Percentiles rank a stretch among this genome's conserved stretches.
These are phyloP conservation scores for Boechera retrofracta DNA, from an alignment of 345 rosid species.

Conservation along the genomic window DNA sequence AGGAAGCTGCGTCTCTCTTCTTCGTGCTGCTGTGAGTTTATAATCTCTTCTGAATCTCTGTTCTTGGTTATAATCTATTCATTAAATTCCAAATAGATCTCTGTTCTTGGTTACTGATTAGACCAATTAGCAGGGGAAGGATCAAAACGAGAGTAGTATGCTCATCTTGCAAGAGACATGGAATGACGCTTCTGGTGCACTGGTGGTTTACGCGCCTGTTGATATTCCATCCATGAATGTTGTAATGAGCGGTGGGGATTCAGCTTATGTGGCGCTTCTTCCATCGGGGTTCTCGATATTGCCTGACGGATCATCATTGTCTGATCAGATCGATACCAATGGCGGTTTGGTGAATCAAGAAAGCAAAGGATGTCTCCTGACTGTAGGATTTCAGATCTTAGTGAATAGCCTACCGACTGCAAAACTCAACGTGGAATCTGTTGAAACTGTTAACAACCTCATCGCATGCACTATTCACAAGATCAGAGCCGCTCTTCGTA, in stretches of 20 bases:
- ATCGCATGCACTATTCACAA: slow-evolving; percentile 62
- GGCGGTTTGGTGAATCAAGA: slow-evolving; percentile 28
- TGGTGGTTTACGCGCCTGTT: slow-evolving; percentile 69
- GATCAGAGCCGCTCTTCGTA: slow-evolving; percentile 57
- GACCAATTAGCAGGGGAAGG: slow-evolving; percentile 45
- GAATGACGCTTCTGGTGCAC: slow-evolving; percentile 58
- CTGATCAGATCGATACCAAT: slow-evolving; percentile 28
- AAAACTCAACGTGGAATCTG: slow-evolving; percentile 59
- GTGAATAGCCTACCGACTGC: slow-evolving; percentile 54
- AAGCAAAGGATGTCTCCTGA: slow-evolving; percentile 54
- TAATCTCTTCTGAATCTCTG: neutral
- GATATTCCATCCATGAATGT: slow-evolving; percentile 51
- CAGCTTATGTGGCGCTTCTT: slow-evolving; percentile 51
- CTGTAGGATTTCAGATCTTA: slow-evolving; percentile 65
- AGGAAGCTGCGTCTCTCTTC: slow-evolving; percentile 57
- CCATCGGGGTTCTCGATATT: slow-evolving; percentile 71
- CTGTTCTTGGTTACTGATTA: slow-evolving; percentile 18
- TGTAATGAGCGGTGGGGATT: slow-evolving; percentile 60
- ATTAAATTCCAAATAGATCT: neutral
- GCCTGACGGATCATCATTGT: slow-evolving; percentile 46
- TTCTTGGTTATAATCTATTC: neutral
- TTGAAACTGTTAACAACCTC: slow-evolving; percentile 66
- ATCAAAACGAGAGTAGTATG: slow-evolving; percentile 50
- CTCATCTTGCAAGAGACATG: slow-evolving; percentile 74
- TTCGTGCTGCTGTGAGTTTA: slow-evolving; percentile 59